phyloP scores from a whole-genome alignment of 2,329 filamentous ascomycete species.

The Fusarium poae region DNA sequence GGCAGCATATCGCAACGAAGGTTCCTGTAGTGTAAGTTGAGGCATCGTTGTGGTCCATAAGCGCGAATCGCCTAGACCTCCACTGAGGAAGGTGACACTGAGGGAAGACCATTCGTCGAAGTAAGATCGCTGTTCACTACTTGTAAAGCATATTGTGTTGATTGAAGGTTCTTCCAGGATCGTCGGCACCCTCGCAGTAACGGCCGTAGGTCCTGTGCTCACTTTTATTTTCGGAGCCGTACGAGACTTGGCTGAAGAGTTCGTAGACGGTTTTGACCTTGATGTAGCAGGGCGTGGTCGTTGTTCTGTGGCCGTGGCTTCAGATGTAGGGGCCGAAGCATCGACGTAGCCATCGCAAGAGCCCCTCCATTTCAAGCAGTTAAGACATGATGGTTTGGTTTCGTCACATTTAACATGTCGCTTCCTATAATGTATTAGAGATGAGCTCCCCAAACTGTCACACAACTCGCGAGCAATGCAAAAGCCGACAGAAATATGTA shows the following conservation, averaged over 20 bases:
- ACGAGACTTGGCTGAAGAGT: conserved; percentile 16
- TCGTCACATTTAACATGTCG: conserved; percentile 61
- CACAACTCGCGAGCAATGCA: not conserved
- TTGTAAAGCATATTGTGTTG: conserved; percentile 54
- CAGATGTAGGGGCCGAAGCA: conserved; percentile 20
- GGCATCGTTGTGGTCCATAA: conserved; percentile 59
- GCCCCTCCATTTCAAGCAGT: conserved; percentile 59
- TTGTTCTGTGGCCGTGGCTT: conserved; percentile 12
- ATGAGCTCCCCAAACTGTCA: not conserved
- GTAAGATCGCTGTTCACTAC: conserved; percentile 53
- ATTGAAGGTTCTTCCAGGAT: conserved; percentile 52
- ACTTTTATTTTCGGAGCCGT: conserved; percentile 34
- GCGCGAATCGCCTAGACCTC: conserved; percentile 51
- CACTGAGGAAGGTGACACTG: conserved; percentile 54
- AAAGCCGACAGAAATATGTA: conserved; percentile 6
- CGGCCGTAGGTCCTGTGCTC: conserved; percentile 35
- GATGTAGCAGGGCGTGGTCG: conserved; percentile 22
- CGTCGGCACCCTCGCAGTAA: conserved; percentile 50
- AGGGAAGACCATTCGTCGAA: conserved; percentile 56
- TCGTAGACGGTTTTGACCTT: conserved; percentile 17
- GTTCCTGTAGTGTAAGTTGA: conserved; percentile 56
- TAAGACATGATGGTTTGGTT: conserved; percentile 57
- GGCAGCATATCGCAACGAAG: conserved; percentile 55
- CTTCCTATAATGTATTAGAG: conserved; percentile 49
- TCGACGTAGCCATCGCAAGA: conserved; percentile 55